These are phyloP conservation scores for Zymoseptoria brevis DNA, from an alignment of 2,329 filamentous ascomycete species.

Conservation along the genomic window DNA sequence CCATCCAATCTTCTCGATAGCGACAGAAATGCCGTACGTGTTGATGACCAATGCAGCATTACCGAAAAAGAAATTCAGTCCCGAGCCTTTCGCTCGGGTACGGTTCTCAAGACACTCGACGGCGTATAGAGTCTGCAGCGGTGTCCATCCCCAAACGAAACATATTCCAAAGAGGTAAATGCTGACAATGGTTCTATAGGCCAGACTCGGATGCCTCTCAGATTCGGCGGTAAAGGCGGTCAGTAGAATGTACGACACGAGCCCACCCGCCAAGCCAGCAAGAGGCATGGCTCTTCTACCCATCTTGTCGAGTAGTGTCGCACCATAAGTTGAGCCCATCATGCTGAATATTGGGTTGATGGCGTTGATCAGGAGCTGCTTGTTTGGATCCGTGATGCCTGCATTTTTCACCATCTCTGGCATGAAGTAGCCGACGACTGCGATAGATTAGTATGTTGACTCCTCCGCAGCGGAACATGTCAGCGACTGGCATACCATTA, in stretches of 20 bases:
- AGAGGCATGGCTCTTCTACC: constrained; percentile 31
- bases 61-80: constrained; percentile 33
- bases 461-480: constrained; percentile 7
- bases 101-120: constrained; percentile 34
- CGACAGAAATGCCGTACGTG: constrained; percentile 24
- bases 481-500: constrained; percentile 17
- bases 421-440: constrained; percentile 30
- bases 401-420: constrained; percentile 32
- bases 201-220: constrained; percentile 14
- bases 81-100: constrained; percentile 31
- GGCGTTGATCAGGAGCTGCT: constrained; percentile 35
- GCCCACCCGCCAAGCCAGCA: constrained; percentile 29
- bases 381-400: constrained; percentile 30
- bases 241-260: constrained; percentile 30
- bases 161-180: constrained; percentile 37
- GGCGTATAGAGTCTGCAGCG: constrained; percentile 33
- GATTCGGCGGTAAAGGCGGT: constrained; percentile 30
- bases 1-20: constrained; percentile 21
- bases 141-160: constrained; percentile 36
- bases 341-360: constrained; percentile 34
- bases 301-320: constrained; percentile 21
- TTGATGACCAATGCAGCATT: constrained; percentile 39
- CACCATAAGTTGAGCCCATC: constrained; percentile 33
- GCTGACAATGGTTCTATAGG: constrained; percentile 33
- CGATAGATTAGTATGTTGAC: constrained; percentile 4